Base-by-base conservation (phyloP, 176 grass and related monocot genomes). In the Triticum dicoccoides region DNA sequence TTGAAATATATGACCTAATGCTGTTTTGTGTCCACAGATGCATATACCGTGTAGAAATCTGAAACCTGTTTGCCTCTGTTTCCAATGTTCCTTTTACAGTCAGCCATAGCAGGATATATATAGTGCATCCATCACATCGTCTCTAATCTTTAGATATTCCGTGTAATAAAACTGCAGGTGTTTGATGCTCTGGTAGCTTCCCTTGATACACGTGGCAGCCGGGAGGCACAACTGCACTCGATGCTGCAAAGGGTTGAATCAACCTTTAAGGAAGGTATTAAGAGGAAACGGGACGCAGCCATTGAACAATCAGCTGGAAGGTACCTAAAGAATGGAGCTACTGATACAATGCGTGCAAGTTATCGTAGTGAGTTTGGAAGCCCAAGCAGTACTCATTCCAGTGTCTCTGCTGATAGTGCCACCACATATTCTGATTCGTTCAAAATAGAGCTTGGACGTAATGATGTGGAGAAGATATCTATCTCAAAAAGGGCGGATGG, bases 181-280 rank as follows among this genome's bases (percentile, higher is more conserved):
- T 96, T 95, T 68, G 92, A 98, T 94, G 86, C 91, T 89, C 84
- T 98, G 68, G 61, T 98, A 78, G 78, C 86, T 42, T 81, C 90
- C 73, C 88, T 98, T 10, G 97, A 99, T 87, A 95, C 86, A 84
- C 96, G 96, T 72, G 96, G 96, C 49, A 89, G 86, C 84, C 82
- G 91, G 85, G 96, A 98, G 79, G 89, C 96, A 41, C 91, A 98
- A 56, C 77, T 98, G 39, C 94, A 93, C 88, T 99, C 94, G 38
- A 94, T 99, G 97, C 74, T 99, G 75, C 90, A 91, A 88, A 86
- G 87, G 82, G 92, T 96, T 59, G 97, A 99, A 56, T 63, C 89
- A 65, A 94, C 89, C 35, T 96, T 99, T 78, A 99, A 90, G 67
- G 91, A 99, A 91, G 90, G 90, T 35, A 94, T 96, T 88, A 96